Evolutionary conservation across 768 basidiomycete genomes (phyloP).

Genomic region (Mycena rebaudengoi): DNA sequence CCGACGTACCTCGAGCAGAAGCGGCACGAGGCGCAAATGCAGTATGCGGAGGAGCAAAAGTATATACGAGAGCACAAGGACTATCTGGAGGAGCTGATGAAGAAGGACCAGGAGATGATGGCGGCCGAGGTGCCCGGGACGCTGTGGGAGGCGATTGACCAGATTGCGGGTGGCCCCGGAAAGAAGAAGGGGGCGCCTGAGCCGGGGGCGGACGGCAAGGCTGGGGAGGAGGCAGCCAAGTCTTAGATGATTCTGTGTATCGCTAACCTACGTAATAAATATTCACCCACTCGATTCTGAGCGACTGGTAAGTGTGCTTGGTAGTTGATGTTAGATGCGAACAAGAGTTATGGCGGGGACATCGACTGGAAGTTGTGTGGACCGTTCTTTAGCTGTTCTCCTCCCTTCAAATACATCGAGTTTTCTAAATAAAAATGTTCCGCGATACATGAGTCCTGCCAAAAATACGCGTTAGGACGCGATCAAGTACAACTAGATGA

Average conservation of each 20-base stretch:
- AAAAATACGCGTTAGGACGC: too few species aligned
- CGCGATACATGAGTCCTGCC: too few species aligned
- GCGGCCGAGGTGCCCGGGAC: conserved; percentile 53
- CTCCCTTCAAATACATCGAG: neutral
- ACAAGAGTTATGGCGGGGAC: too few species aligned
- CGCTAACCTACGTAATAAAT: conserved; percentile 25
- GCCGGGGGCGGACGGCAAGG: neutral
- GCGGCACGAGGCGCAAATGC: conserved; percentile 58
- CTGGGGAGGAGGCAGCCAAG: neutral
- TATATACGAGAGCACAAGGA: conserved; percentile 56
- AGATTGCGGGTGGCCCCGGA: conserved; percentile 20
- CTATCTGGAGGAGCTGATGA: conserved; percentile 50
- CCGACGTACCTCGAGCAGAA: conserved; percentile 64
- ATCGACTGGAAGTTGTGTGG: too few species aligned
- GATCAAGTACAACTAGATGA: too few species aligned
- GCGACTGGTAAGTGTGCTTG: neutral
- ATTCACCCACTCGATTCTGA: neutral
- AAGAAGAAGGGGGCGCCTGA: conserved; percentile 13
- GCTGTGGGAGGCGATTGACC: conserved; percentile 58
- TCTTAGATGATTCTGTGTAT: conserved; percentile 17
- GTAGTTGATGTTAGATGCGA: too few species aligned
- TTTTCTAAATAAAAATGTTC: neutral
- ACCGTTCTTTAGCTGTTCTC: too few species aligned
- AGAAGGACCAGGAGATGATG: conserved; percentile 52
- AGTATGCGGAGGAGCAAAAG: conserved; percentile 59